Percentiles rank a stretch among this genome's conserved stretches.
These are phyloP conservation scores for Aspergillus cavernicola DNA, from an alignment of 495 filamentous ascomycete species.

Conservation along the genomic window DNA sequence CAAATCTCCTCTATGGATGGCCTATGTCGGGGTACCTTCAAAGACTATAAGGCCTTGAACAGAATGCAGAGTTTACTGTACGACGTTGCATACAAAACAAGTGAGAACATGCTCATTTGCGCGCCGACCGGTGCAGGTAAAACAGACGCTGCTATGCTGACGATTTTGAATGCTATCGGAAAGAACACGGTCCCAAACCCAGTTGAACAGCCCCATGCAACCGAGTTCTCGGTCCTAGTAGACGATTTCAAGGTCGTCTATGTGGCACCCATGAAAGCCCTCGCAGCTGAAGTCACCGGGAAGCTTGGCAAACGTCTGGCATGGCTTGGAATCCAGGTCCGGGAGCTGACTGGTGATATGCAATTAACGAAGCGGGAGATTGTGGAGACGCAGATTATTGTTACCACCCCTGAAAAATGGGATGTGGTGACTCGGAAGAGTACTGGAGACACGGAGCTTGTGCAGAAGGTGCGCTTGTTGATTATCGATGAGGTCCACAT, in stretches of 20 bases:
- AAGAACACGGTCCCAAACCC: conserved; percentile 82
- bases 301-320: conserved; percentile 92
- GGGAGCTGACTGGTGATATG: conserved; percentile 97
- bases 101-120: conserved; percentile 98
- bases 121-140: conserved; percentile 98
- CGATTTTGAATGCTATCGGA: conserved; percentile 81
- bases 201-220: conserved; percentile 64
- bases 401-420: conserved; percentile 99
- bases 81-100: conserved; percentile 91
- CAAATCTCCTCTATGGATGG: conserved; percentile 81
- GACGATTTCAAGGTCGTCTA: conserved; percentile 98
- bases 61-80: conserved; percentile 98
- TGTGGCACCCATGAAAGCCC: conserved; percentile 96
- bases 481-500: conserved; percentile 99
- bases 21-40: conserved; percentile 86
- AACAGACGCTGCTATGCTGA: conserved; percentile 97
- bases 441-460: conserved; percentile 93
- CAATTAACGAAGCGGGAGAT: conserved; percentile 97
- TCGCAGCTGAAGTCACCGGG: conserved; percentile 92
- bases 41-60: conserved; percentile 88
- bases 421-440: conserved; percentile 97
- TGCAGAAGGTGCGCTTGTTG: conserved; percentile 92
- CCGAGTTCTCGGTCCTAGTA: conserved; percentile 69
- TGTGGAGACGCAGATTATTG: conserved; percentile 92
- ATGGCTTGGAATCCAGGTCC: conserved; percentile 84